Base-by-base conservation (phyloP, 345 rosid genomes). In the Turritis glabra region DNA sequence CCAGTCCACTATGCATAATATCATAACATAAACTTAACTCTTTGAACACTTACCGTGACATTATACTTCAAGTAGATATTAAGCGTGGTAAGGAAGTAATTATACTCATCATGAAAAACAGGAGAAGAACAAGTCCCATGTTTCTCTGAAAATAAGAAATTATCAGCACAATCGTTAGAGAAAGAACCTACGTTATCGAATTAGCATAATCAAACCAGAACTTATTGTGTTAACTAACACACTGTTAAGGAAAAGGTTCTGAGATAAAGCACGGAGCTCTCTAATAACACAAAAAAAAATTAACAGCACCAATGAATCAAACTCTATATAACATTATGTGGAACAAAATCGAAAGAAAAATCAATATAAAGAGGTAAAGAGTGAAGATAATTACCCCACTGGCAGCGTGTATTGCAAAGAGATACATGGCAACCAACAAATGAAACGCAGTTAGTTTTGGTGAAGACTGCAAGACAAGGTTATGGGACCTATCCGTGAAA, bases 41-140 rank as follows among this genome's bases (percentile, higher is more conserved):
- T 52, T 47, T 46, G 50, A 76, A 41, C 71, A 82, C 93, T 79
- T 81, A 94, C 98, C 5, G 95, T 94, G 76, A 94, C 84, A 76
- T 94, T 94, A 56, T 91, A 81, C 83, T 94, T 90, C 52, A 86
- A 82, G 87, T 87, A 94, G 67, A 94, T 58, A 77, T 91, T 90
- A 74, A 94, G 82, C 17, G 89, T 67, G 18, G 93, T 71, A 50
- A 84, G 27, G 76, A 94, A 94, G 77, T 89, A 94, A 79, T 14
- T 86, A 80, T 90, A 87, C 79, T 94, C 97, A 81, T 94, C 97
- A 40, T 43, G 72, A 69, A 81, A n/a, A 58, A 91, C 97, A 57
- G 97, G 89, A 81, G 56, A 81, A 43, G 93, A 87, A 77, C 98
- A 94, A 64, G 97, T 94, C 59, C 98, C 98, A 55, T 94, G 98